Base-by-base conservation (phyloP, 2,329 filamentous ascomycete species). In the Verticillium dahliae region DNA sequence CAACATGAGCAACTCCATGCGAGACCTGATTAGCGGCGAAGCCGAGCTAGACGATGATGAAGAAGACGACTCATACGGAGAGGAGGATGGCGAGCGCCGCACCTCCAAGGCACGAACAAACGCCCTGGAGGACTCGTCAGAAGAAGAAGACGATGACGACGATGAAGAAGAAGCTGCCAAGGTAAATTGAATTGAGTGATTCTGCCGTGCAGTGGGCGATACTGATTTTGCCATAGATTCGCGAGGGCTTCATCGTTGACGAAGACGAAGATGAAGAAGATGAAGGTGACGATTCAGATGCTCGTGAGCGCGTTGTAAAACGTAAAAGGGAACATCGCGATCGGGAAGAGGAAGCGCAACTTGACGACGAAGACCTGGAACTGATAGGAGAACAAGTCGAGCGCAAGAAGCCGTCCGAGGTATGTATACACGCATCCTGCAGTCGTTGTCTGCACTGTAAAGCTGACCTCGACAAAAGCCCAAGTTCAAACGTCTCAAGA, bases 401-500 rank as follows among this genome's bases (percentile, higher is more conserved):
- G 69, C 85, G 86, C 22, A 87, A 87, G 69, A 80, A 86, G 35
- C 80, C 87, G 56, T 77, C 87, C 65, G 87, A 94, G 84, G 90
- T 92, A 84, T 67, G 81, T 67, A 45, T n/a, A 22, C 41, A 57
- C 41, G 58, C 13, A 18, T 52, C 27, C 35, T 31, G n/a, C 11
- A 39, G 31, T 56, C 56, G 62, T 15, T 10, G n/a, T 31, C 31
- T 57, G 10, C 35, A 6, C 9, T 41, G 38, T 55, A 37, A 9
- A 22, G 35, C 69, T 74, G 57, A 73, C 62, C 54, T 50, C 31
- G 60, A 58, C 38, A 57, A 2, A 65, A 96, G 89, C 89, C 89
- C 67, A 96, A 97, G 73, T 96, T 96, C 81, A 99, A 99, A 77
- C 90, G 95, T 50, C 85, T 99, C 61, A 99, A 98, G 81, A 91